Evolutionary conservation across 192 early-diverging fungal species (phyloP).

Genomic region (Backusella liffmaniae): DNA sequence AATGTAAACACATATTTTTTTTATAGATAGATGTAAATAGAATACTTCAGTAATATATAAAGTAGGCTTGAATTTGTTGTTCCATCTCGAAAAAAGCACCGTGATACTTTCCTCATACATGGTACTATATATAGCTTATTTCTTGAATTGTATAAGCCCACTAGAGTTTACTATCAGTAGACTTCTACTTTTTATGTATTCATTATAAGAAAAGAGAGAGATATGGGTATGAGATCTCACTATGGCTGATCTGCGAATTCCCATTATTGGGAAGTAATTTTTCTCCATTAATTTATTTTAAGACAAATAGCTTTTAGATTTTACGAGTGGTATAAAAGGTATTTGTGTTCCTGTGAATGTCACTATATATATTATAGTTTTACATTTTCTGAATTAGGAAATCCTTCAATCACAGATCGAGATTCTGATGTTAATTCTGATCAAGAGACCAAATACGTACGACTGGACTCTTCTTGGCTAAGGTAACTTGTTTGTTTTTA

Average conservation of each 20-base stretch:
- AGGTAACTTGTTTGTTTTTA: neutral
- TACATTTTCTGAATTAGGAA: neutral
- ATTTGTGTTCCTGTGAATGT: neutral
- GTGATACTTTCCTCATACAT: neutral
- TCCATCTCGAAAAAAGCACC: neutral
- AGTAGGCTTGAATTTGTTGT: neutral
- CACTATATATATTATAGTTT: neutral
- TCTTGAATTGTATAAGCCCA: neutral
- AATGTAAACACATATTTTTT: neutral
- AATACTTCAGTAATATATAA: no score
- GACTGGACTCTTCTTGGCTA: neutral
- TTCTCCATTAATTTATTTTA: neutral
- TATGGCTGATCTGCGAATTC: neutral
- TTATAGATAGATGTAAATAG: no score
- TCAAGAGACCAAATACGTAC: slow-evolving; percentile 2
- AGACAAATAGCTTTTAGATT: neutral
- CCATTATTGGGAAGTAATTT: neutral
- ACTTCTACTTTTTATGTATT: neutral
- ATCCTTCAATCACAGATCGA: slow-evolving; percentile 5
- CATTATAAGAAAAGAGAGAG: neutral
- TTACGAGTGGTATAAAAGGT: neutral
- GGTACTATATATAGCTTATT: neutral
- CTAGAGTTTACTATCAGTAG: neutral
- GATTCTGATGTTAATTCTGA: neutral
- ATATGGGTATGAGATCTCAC: neutral